A percentile compares a stretch with the other conserved stretches of the same genome.
These are phyloP conservation scores for Diddensiella santjacobensis DNA, from an alignment of 805 yeast genomes.

Conservation along the genomic window DNA sequence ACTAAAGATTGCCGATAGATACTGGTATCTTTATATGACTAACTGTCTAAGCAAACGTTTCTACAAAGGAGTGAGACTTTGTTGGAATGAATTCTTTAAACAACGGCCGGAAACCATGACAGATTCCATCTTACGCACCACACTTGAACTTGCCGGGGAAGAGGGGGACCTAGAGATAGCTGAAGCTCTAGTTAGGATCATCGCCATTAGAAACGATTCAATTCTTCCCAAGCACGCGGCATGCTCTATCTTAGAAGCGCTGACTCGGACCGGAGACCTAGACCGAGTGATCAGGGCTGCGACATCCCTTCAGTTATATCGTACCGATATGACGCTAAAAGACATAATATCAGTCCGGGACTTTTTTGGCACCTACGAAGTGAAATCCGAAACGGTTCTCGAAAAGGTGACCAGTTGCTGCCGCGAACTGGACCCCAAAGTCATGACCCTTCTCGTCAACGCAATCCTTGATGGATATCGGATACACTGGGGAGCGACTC, in stretches of 20 bases:
- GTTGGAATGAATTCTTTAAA: neutral
- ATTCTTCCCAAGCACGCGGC: neutral
- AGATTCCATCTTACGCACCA: neutral
- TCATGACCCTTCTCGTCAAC: conserved; percentile 12
- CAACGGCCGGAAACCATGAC: neutral
- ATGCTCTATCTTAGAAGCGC: neutral
- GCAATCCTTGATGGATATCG: conserved; percentile 7
- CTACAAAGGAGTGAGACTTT: neutral
- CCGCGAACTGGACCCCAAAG: neutral
- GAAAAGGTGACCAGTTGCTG: neutral
- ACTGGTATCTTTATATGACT: neutral
- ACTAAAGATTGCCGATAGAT: neutral
- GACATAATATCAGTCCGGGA: neutral
- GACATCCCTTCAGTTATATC: neutral
- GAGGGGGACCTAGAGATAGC: neutral
- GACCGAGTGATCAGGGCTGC: neutral
- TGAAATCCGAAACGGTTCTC: neutral
- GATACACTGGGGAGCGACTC: conserved; percentile 4
- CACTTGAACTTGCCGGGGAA: neutral
- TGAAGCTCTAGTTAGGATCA: neutral
- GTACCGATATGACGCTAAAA: neutral
- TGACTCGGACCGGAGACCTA: neutral
- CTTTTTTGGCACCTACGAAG: neutral
- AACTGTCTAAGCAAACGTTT: neutral
- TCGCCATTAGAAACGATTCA: neutral